A percentile compares a stretch with the other conserved stretches of the same genome.
phyloP scores from a whole-genome alignment of 1,139 yeast genomes.

The Diutina scorzettiae region DNA sequence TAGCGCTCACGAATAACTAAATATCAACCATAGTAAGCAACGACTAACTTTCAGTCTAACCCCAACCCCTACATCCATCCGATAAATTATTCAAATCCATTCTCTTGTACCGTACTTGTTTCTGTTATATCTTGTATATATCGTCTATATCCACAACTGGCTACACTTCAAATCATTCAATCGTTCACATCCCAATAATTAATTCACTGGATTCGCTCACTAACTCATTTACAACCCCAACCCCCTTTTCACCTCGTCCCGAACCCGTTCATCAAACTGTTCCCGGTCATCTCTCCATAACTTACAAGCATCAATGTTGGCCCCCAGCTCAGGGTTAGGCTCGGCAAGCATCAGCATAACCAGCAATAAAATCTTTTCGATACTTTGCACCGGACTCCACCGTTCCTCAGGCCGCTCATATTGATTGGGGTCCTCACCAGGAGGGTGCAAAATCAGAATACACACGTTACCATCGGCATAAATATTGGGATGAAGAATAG shows the following conservation, averaged over 20 bases:
- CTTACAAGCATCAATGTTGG: conserved; percentile 92
- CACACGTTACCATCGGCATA: conserved; percentile 94
- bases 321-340: conserved; percentile 94
- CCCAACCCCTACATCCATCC: no score
- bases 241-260: conserved; percentile 51
- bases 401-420: conserved; percentile 92
- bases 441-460: conserved; percentile 86
- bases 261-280: conserved; percentile 54
- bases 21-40: no score
- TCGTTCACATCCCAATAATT: no score
- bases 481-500: conserved; percentile 84
- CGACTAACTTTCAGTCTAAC: no score
- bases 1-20: no score
- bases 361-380: conserved; percentile 83
- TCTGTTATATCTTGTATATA: no score
- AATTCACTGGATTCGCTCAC: no score
- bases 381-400: conserved; percentile 97
- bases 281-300: conserved; percentile 79
- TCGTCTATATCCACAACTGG: no score
- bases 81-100: no score
- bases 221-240: conserved; percentile 54
- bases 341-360: conserved; percentile 96
- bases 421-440: conserved; percentile 95
- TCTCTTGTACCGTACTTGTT: no score
- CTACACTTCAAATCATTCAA: no score